Base-by-base conservation (phyloP, 108 stramenopile species). In the Schizochytrium sp. region DNA sequence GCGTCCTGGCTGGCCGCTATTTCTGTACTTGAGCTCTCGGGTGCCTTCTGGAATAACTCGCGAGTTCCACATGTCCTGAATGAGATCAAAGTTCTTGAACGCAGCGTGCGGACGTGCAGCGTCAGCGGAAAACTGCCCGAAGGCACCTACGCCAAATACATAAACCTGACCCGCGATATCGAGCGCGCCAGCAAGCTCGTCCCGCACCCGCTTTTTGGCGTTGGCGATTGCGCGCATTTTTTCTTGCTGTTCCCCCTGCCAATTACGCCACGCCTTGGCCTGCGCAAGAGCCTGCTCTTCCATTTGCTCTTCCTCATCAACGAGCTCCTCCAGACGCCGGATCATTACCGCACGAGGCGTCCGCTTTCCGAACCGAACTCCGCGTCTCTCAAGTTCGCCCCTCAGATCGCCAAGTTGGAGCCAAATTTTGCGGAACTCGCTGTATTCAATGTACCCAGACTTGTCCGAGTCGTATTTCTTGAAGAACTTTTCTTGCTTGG, bases 91-190 rank as follows among this genome's bases (percentile, higher is more conserved):
- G 25, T 83, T 58, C 69, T 92, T 93, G 29, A 87, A 72, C 29
- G 90, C 91, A 47, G 90, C 90, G 44, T 23, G 14, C 8, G 76
- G 76, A 8, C 72, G 58, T 5, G 93, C 88, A 3, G 91, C 71
- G 5, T 76, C 89, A 58, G 72, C 89, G 5, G 76, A 58, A 87
- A 94, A 95, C 88, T 95, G 94, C 14, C 92, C 91, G 60, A 89
- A 89, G 51, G 94, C 87, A 4, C 95, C 95, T 5, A 72, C 63
- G 29, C 95, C 95, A 57, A 95, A 92, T 12, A 95, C 94, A 87
- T 94, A 95, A 34, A 95, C 94, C 53, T 92, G 92, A 16, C 95
- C 95, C 16, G 94, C 95, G 14, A 90, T 88, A 72, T 95, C 94
- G 58, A 95, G 72, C 4, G 94, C 94, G 23, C 57, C 48, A 19